A percentile compares a stretch with the other conserved stretches of the same genome.
phyloP scores from a whole-genome alignment of 73 alveolate genomes.

The Symbiodinium natans region DNA sequence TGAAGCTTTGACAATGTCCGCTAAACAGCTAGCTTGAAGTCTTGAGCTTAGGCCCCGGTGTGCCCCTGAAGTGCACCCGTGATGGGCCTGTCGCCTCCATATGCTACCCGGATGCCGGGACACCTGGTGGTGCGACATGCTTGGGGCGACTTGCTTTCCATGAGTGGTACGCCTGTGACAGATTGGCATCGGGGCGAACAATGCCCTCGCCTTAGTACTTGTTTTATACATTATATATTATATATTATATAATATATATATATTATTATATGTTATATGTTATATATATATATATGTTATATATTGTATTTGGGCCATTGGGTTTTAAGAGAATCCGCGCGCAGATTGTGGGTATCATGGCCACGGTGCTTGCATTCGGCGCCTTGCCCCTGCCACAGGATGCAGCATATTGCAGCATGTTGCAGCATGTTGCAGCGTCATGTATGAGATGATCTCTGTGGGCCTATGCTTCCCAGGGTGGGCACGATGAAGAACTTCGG shows the following conservation, averaged over 20 bases:
- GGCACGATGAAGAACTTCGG: conserved; percentile 93
- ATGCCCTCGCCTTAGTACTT: too few relatives aligned
- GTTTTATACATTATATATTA: too few relatives aligned
- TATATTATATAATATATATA: too few relatives aligned
- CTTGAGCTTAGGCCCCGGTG: conserved; percentile 94
- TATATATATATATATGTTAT: too few relatives aligned
- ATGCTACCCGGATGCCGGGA: conserved; percentile 70
- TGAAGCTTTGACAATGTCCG: background rate
- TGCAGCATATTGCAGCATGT: background rate
- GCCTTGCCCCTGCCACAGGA: conserved; percentile 36
- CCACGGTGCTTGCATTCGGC: conserved; percentile 84
- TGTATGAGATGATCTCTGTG: background rate
- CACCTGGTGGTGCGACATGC: too few relatives aligned
- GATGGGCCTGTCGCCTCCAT: conserved; percentile 78
- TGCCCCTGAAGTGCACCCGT: conserved; percentile 93
- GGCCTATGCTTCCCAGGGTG: background rate
- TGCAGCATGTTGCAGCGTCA: background rate
- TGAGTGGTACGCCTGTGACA: too few relatives aligned
- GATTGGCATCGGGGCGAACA: too few relatives aligned
- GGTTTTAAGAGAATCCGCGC: too few relatives aligned
- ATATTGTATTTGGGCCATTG: too few relatives aligned
- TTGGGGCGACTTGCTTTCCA: too few relatives aligned
- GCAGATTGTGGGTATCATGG: conserved; percentile 79
- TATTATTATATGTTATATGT: too few relatives aligned
- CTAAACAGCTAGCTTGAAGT: too few relatives aligned